Evolutionary conservation across 306 rosid genomes (phyloP).

Genomic region (Canavalia ensiformis): DNA sequence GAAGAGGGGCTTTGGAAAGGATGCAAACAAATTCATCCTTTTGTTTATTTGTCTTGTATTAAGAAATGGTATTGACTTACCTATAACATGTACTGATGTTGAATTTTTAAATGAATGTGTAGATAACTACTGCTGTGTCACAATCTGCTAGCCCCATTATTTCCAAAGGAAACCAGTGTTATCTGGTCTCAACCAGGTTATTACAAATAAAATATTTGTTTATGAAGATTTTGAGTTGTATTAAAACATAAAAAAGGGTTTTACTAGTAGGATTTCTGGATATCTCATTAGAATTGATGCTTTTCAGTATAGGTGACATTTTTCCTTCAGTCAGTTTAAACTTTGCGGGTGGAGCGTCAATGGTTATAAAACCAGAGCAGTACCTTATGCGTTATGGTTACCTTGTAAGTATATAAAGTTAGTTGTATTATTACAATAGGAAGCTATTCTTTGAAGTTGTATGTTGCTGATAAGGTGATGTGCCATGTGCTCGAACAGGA

Average conservation of each 20-base stretch:
- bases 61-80: slow-evolving; percentile 18
- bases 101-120: slow-evolving; percentile 46
- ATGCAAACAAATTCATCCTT: slow-evolving; percentile 29
- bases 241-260: not conserved
- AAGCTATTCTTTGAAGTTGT: slow-evolving; percentile 43
- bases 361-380: slow-evolving; percentile 91
- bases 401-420: slow-evolving; percentile 59
- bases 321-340: slow-evolving; percentile 90
- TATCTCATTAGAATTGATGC: slow-evolving; percentile 50
- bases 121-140: slow-evolving; percentile 83
- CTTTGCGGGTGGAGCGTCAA: slow-evolving; percentile 85
- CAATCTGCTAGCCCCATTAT: slow-evolving; percentile 63
- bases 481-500: slow-evolving; percentile 58
- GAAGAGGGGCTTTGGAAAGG: not conserved
- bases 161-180: slow-evolving; percentile 89
- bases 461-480: slow-evolving; percentile 34
- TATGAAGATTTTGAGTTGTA: slow-evolving; percentile 17
- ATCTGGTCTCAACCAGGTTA: slow-evolving; percentile 81
- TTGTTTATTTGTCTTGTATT: slow-evolving; percentile 22
- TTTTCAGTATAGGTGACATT: slow-evolving; percentile 68
- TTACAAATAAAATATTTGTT: slow-evolving; percentile 38
- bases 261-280: slow-evolving; percentile 27
- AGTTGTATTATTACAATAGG: slow-evolving; percentile 21
- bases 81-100: slow-evolving; percentile 31
- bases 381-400: slow-evolving; percentile 74